Percentiles rank a stretch among this genome's conserved stretches.
These are phyloP conservation scores for Alnus glutinosa DNA, from an alignment of 306 rosid genomes.

Conservation along the genomic window DNA sequence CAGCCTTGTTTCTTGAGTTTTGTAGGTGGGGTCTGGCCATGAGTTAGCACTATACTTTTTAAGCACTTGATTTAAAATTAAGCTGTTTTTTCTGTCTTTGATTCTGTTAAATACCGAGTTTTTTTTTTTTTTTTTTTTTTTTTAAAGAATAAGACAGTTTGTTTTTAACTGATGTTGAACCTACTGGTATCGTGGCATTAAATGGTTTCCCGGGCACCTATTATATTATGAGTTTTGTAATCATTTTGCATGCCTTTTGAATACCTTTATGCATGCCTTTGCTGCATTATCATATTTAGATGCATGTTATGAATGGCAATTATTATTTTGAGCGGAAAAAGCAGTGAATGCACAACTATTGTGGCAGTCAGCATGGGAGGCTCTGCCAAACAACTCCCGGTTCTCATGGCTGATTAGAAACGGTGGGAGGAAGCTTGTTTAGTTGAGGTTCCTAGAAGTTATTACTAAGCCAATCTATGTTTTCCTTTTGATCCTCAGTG, in stretches of 20 bases:
- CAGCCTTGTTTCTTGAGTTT: conserved; percentile 42
- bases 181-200: background rate
- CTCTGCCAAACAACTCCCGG: no score
- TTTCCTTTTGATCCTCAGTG: no score
- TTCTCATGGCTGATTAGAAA: no score
- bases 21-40: background rate
- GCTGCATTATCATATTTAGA: background rate
- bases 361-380: no score
- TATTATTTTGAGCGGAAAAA: no score
- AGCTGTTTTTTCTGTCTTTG: background rate
- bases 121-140: background rate
- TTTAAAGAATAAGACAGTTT: background rate
- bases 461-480: no score
- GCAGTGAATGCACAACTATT: no score
- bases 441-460: no score
- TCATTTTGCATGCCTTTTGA: background rate
- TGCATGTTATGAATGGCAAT: no score
- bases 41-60: background rate
- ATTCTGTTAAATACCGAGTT: background rate
- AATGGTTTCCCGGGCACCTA: background rate
- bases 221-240: background rate
- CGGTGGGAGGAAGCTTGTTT: no score
- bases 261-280: background rate
- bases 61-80: background rate
- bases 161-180: background rate